A percentile compares a stretch with the other conserved stretches of the same genome.
Conservation (phyloP, 768 basidiomycete genomes). For the Mycena rosella region DNA sequence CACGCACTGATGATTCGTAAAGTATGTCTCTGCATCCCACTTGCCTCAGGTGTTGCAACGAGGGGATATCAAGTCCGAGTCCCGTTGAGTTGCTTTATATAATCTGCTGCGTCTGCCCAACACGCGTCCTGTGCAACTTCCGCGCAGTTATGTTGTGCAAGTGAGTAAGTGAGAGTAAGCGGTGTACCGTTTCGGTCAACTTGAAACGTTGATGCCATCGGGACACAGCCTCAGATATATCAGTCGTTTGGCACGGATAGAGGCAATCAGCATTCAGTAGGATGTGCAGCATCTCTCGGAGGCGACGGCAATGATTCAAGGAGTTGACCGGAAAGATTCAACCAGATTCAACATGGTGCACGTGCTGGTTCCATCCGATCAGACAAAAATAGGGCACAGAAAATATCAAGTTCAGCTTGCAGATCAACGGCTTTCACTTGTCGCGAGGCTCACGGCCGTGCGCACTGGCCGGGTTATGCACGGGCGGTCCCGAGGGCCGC, state of each 20-base stretch:
- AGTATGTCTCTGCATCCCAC: conserved; percentile 20
- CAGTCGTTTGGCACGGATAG: conserved; percentile 11
- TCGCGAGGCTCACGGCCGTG: too few species aligned
- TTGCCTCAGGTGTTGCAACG: background rate
- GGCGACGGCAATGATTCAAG: background rate
- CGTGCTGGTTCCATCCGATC: background rate
- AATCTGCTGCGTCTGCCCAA: conserved; percentile 5
- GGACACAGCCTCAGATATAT: conserved; percentile 30
- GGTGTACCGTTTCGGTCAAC: conserved; percentile 2
- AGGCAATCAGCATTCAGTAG: conserved; percentile 21
- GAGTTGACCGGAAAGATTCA: background rate
- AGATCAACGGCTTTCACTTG: too few species aligned
- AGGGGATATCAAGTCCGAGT: background rate
- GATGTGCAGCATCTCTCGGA: background rate
- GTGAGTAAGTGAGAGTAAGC: too few species aligned
- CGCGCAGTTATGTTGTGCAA: too few species aligned
- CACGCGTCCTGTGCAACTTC: conserved; percentile 8
- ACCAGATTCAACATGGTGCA: conserved; percentile 11
- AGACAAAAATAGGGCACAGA: too few species aligned
- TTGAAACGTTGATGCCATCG: conserved; percentile 33
- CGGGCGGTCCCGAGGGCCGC: too few species aligned
- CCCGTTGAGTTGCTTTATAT: conserved; percentile 1
- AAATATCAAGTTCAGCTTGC: too few species aligned
- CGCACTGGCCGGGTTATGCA: too few species aligned
- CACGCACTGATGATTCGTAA: conserved; percentile 20